phyloP scores from a whole-genome alignment of 2,329 filamentous ascomycete species.

The Didymellaceae sp. region DNA sequence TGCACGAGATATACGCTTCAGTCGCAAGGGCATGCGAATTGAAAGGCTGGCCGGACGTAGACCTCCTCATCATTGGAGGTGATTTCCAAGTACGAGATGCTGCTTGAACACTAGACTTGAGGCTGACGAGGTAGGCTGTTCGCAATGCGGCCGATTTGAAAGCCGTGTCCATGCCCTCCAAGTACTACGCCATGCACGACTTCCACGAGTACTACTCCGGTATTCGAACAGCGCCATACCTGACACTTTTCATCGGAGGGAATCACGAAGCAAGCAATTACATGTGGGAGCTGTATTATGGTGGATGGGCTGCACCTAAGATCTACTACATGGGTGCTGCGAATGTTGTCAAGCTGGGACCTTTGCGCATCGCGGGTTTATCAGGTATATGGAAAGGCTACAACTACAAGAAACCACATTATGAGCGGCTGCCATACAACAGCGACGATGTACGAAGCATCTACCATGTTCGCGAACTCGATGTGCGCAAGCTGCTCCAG shows the following conservation, averaged over 20 bases:
- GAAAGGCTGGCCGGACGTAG: conserved; percentile 80
- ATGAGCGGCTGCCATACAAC: conserved; percentile 86
- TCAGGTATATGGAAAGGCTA: conserved; percentile 95
- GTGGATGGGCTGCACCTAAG: conserved; percentile 94
- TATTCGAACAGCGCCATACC: conserved; percentile 75
- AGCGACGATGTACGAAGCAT: conserved; percentile 77
- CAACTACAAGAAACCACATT: conserved; percentile 83
- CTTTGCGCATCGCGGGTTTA: conserved; percentile 84
- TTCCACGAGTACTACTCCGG: conserved; percentile 96
- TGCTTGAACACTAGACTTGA: background rate
- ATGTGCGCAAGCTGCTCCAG: conserved; percentile 87
- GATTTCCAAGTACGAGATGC: conserved; percentile 77
- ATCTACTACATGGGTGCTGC: conserved; percentile 97
- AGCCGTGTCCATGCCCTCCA: conserved; percentile 86
- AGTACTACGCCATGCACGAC: conserved; percentile 87
- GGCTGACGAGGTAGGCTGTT: conserved; percentile 65
- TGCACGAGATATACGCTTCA: conserved; percentile 89
- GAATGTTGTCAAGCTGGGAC: conserved; percentile 83
- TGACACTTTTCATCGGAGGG: conserved; percentile 90
- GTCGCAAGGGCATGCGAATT: conserved; percentile 71
- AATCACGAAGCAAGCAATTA: conserved; percentile 95
- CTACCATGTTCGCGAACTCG: conserved; percentile 89
- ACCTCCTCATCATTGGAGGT: conserved; percentile 91
- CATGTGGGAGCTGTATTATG: conserved; percentile 91
- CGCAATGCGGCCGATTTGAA: conserved; percentile 88